Conservation (phyloP, 768 basidiomycete species). For the Astraeus odoratus region DNA sequence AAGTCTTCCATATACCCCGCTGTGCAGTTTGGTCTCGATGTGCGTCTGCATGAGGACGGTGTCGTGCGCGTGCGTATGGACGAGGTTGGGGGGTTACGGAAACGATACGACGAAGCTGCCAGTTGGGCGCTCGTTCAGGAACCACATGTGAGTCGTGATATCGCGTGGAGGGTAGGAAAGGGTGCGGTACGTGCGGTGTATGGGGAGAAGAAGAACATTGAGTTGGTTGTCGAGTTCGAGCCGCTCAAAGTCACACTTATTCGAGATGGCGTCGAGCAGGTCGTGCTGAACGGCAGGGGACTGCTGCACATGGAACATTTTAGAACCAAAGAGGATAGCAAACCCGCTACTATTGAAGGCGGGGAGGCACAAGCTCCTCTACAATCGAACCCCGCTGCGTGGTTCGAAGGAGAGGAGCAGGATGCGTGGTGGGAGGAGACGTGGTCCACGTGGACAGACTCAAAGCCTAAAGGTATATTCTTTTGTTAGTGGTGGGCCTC, state of each 20-base stretch:
- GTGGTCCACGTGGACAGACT: conserved; percentile 82
- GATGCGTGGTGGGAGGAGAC: conserved; percentile 88
- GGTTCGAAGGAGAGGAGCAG: conserved; percentile 87
- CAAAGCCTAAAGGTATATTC: conserved; percentile 84
- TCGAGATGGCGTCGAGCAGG: conserved; percentile 70
- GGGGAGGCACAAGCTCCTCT: conserved; percentile 45
- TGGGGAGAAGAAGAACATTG: conserved; percentile 54
- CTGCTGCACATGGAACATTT: conserved; percentile 99
- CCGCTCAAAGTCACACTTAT: conserved; percentile 73
- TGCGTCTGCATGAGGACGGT: conserved; percentile 82
- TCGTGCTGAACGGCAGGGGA: conserved; percentile 84
- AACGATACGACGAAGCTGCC: conserved; percentile 88
- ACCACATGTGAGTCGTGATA: conserved; percentile 52
- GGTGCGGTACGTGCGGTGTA: conserved; percentile 58
- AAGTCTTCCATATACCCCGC: conserved; percentile 79
- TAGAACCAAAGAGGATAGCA: conserved; percentile 50
- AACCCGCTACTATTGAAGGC: conserved; percentile 33
- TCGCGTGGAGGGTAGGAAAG: conserved; percentile 63
- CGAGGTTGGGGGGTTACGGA: conserved; percentile 69
- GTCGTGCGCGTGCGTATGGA: conserved; percentile 92
- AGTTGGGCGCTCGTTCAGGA: conserved; percentile 80
- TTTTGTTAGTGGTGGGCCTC: not conserved
- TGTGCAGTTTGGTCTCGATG: conserved; percentile 72
- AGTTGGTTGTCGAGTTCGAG: conserved; percentile 63
- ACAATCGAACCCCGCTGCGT: conserved; percentile 48